Conservation (phyloP, 1,139 yeast species). For the Protomyces gravidus region DNA sequence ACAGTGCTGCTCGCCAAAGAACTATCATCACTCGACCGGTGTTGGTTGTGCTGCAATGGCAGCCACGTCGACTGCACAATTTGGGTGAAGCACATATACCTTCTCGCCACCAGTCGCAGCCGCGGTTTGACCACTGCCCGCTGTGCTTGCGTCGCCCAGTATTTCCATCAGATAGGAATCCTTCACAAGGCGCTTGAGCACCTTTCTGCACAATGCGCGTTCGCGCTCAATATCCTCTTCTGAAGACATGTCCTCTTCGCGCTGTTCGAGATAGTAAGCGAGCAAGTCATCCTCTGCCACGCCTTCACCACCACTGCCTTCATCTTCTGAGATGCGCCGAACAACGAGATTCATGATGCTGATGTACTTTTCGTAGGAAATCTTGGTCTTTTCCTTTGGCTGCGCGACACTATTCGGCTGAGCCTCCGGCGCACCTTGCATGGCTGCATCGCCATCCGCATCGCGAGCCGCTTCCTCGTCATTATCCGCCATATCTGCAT, state of each 20-base stretch:
- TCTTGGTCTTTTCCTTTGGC: conserved; percentile 47
- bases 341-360: conserved; percentile 78
- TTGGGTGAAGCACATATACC: conserved; percentile 26
- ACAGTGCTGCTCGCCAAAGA: not conserved
- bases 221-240: conserved; percentile 72
- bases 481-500: conserved; percentile 35
- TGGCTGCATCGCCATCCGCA: conserved; percentile 30
- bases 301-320: conserved; percentile 59
- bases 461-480: conserved; percentile 29
- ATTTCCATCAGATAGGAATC: conserved; percentile 83
- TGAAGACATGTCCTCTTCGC: conserved; percentile 64
- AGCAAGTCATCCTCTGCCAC: conserved; percentile 65
- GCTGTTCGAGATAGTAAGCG: conserved; percentile 74
- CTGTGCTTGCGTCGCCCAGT: conserved; percentile 44
- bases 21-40: not conserved
- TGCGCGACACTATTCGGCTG: conserved; percentile 25
- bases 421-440: not conserved
- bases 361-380: conserved; percentile 82
- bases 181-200: conserved; percentile 74
- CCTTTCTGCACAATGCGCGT: conserved; percentile 68
- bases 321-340: conserved; percentile 56
- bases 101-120: conserved; percentile 10
- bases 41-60: conserved; percentile 13
- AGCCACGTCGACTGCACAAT: conserved; percentile 27
- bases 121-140: conserved; percentile 1